phyloP scores from a whole-genome alignment of 345 rosid species.

The Acer negundo region DNA sequence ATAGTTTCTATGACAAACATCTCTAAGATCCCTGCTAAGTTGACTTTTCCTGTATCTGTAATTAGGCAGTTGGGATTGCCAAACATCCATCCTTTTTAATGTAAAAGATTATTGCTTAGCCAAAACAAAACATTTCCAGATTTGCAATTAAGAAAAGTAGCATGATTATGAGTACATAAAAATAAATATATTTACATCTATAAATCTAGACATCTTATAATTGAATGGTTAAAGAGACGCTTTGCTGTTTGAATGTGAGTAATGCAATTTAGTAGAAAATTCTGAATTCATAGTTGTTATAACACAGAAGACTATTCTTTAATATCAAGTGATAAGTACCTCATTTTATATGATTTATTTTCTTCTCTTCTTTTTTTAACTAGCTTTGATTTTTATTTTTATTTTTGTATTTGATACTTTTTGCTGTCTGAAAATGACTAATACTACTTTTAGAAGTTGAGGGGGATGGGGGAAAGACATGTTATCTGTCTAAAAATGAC shows the following conservation, averaged over 20 bases:
- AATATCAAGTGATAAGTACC: background rate
- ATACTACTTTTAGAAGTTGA: too few relatives aligned
- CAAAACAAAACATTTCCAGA: background rate
- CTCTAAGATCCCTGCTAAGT: background rate
- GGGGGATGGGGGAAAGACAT: background rate
- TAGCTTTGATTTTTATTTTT: background rate
- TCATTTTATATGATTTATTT: background rate
- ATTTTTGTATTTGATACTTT: background rate
- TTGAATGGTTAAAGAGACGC: background rate
- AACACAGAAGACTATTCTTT: background rate
- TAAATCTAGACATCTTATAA: background rate
- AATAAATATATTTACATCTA: background rate
- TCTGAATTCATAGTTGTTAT: background rate
- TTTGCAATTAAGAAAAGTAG: background rate
- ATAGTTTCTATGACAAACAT: background rate
- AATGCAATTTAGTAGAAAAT: background rate
- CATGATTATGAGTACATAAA: background rate
- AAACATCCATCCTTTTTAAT: background rate
- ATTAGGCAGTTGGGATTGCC: conserved; percentile 3
- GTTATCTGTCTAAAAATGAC: background rate
- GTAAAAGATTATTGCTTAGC: background rate
- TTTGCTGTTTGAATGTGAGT: background rate
- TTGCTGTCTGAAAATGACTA: background rate
- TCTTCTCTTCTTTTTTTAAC: background rate
- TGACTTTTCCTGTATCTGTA: background rate